phyloP scores from a whole-genome alignment of 257 asterid species.

The Ocimum tenuiflorum region DNA sequence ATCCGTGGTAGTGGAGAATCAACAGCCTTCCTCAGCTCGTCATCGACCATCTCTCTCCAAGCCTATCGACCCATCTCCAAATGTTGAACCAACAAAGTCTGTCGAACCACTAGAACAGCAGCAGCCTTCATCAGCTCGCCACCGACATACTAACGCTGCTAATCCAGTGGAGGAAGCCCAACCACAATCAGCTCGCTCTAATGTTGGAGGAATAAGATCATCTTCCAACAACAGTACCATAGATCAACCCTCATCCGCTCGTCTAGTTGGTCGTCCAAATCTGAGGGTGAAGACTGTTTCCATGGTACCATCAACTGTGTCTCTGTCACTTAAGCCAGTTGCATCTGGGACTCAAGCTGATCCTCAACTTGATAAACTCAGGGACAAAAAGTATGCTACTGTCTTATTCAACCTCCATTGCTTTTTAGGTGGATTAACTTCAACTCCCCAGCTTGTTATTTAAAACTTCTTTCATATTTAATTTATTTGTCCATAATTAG shows the following conservation, averaged over 20 bases:
- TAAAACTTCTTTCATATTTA: too few relatives aligned
- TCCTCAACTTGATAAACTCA: conserved; percentile 38
- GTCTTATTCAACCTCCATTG: not conserved
- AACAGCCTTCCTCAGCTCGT: conserved; percentile 4
- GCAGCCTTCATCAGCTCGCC: conserved; percentile 39
- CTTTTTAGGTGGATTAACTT: not conserved
- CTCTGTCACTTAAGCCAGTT: conserved; percentile 43
- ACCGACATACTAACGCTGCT: conserved; percentile 20
- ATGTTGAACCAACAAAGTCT: conserved; percentile 1
- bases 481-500: too few relatives aligned
- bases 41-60: not conserved
- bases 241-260: conserved; percentile 80
- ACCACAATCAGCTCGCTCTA: conserved; percentile 40
- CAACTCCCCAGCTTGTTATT: not conserved
- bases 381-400: conserved; percentile 69
- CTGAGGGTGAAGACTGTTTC: conserved; percentile 44
- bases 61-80: not conserved
- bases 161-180: conserved; percentile 42
- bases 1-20: not conserved
- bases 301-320: conserved; percentile 46
- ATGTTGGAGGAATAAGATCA: conserved; percentile 37
- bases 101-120: not conserved
- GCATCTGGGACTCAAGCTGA: conserved; percentile 41
- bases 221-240: conserved; percentile 20
- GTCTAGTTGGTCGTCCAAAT: conserved; percentile 40